Evolutionary conservation across 148 eudicot species (phyloP).

Genomic region (Polygonum maritimum): DNA sequence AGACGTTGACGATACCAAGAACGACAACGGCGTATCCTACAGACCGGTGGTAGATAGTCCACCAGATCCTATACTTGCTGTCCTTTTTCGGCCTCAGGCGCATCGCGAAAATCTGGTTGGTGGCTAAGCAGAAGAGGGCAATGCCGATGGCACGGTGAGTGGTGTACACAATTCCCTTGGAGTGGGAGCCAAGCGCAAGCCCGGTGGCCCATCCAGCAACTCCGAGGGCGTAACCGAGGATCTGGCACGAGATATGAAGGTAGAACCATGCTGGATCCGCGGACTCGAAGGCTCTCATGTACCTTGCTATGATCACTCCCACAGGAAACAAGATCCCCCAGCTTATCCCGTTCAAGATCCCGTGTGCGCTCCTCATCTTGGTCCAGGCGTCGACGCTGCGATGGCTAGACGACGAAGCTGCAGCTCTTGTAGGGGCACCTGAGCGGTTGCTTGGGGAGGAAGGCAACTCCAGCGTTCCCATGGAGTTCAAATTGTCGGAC

Average conservation of each 20-base stretch:
- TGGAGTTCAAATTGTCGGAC: neutral
- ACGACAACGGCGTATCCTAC: neutral
- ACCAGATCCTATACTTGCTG: neutral
- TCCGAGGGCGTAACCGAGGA: constrained; percentile 51
- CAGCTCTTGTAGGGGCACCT: neutral
- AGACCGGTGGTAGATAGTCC: neutral
- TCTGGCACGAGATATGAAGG: constrained; percentile 62
- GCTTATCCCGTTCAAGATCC: constrained; percentile 53
- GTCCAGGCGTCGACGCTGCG: constrained; percentile 4
- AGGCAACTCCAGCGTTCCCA: neutral
- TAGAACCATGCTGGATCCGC: constrained; percentile 84
- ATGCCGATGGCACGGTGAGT: constrained; percentile 59
- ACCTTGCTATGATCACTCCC: constrained; percentile 56
- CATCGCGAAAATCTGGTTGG: constrained; percentile 19
- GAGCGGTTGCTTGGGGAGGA: neutral
- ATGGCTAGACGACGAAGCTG: neutral
- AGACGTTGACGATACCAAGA: neutral
- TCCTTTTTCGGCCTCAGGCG: neutral
- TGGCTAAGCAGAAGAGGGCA: constrained; percentile 47
- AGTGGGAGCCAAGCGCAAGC: constrained; percentile 37
- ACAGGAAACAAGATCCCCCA: constrained; percentile 74
- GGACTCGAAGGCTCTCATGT: constrained; percentile 38
- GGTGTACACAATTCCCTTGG: constrained; percentile 28
- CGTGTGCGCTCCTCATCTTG: constrained; percentile 49
- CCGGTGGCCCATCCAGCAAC: constrained; percentile 73